Conservation (phyloP, 176 grass and related monocot genomes). For the Juncus inflexus region DNA sequence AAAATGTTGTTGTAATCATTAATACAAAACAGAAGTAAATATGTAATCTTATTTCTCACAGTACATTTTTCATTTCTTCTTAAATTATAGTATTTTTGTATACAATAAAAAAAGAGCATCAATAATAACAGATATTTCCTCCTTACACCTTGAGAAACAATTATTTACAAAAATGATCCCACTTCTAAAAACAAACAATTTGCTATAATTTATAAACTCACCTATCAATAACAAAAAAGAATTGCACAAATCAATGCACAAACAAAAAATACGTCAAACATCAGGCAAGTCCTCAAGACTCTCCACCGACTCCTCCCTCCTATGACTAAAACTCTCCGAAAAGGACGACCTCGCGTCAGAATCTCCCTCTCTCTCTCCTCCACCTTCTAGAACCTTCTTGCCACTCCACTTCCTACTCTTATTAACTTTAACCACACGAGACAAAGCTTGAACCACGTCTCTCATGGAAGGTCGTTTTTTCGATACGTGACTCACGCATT, state of each 20-base stretch:
- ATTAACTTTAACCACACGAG: constrained; percentile 39
- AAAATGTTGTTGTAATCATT: too few relatives aligned
- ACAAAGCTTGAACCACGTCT: constrained; percentile 63
- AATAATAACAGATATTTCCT: constrained; percentile 36
- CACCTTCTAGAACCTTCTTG: background rate
- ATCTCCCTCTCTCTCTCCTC: too few relatives aligned
- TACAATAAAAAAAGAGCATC: constrained; percentile 21
- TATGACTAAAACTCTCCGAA: constrained; percentile 43
- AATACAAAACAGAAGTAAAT: too few relatives aligned
- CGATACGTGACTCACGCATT: constrained; percentile 57
- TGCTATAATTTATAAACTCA: constrained; percentile 14
- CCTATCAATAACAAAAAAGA: constrained; percentile 46
- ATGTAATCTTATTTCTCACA: too few relatives aligned
- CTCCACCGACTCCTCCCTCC: constrained; percentile 61
- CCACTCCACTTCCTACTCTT: constrained; percentile 43
- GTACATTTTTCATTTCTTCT: background rate
- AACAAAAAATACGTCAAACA: constrained; percentile 38
- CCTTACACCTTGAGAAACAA: constrained; percentile 31
- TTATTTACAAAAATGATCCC: constrained; percentile 25
- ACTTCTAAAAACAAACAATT: constrained; percentile 33
- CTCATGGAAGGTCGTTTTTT: constrained; percentile 76
- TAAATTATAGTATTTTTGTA: constrained; percentile 38
- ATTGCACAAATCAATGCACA: constrained; percentile 16
- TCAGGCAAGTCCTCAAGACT: constrained; percentile 62
- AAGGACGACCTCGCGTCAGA: constrained; percentile 39